Evolutionary conservation across 2,329 filamentous ascomycete species (phyloP), one percentile per base, ranked within the genome.

Genomic region (Juglanconis sp.): DNA sequence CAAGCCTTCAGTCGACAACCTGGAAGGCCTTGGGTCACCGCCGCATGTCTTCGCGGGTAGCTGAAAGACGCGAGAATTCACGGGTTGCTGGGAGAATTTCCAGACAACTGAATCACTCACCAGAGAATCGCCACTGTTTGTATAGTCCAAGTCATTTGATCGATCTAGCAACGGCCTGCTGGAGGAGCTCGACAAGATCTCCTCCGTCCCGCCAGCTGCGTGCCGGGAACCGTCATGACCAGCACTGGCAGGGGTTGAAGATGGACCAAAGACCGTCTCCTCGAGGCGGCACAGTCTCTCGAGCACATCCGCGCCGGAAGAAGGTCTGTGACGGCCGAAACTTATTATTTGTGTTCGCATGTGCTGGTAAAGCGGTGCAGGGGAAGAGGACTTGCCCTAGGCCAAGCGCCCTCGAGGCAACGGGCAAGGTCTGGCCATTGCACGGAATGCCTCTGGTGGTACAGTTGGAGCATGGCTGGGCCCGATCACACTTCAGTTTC

Each of bases 401-500:
- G 30, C 30, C 35, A 49, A n/a, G 5, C n/a, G 15, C 13, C 30
- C 38, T n/a, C 35, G 42, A 48, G 34, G 38, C 5, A 38, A 4
- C 53, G 15, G 44, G 48, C 13, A 40, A 53, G 15, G 60, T 53
- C 24, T 62, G 61, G 11, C 66, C 67, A 5, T 66, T 59, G 55
- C 71, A 73, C 8, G 61, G 31, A 31, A 70, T 56, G 0, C 66
- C 65, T 15, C 71, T 69, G 6, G 67, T 58, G 11, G 63, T 57
- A 49, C 71, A 73, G 51, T 65, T 71, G 10, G 65, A 65, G 44
- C 71, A 73, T 5, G 71, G 71, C 24, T 61, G 47, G 2, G 47
- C 60, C 15, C 69, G 65, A 59, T 71, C 69, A 56, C 71, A 73
- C 60, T 73, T 73, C 50, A 72, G 66, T 65, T 73, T 73, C 59